Conservation (phyloP, 352 stramenopile species). For the Globisporangium abappressorium region DNA sequence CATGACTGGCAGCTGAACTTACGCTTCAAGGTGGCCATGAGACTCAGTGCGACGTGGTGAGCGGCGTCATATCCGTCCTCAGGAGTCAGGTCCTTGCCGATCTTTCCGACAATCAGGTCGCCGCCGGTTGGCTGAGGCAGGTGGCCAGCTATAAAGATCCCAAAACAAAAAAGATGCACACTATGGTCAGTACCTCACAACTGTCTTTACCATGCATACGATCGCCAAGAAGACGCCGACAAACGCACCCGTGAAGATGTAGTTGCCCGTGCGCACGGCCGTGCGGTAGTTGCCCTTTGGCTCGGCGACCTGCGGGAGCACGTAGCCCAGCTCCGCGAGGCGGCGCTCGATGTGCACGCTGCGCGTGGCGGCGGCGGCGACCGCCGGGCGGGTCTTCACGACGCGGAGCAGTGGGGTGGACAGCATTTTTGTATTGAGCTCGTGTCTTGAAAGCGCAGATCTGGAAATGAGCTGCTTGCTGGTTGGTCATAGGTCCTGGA, state of each 20-base stretch:
- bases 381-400: constrained; percentile 15
- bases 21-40: constrained; percentile 86
- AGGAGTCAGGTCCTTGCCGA: constrained; percentile 73
- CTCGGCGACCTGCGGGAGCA: constrained; percentile 50
- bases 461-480: constrained; percentile 4
- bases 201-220: not conserved
- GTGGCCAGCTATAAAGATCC: constrained; percentile 52
- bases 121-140: constrained; percentile 44
- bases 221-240: not conserved
- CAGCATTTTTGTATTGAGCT: constrained; percentile 18
- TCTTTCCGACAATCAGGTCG: constrained; percentile 74
- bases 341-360: constrained; percentile 81
- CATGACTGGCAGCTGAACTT: constrained; percentile 10
- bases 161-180: not conserved
- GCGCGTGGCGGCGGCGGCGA: constrained; percentile 28
- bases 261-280: constrained; percentile 78
- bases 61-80: constrained; percentile 88
- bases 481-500: no score
- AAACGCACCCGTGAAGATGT: constrained; percentile 65
- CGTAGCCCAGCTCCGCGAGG: constrained; percentile 73
- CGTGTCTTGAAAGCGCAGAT: constrained; percentile 1
- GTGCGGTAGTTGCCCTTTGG: constrained; percentile 92
- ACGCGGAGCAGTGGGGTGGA: constrained; percentile 28
- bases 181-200: not conserved
- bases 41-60: constrained; percentile 71